Percentiles rank a stretch among this genome's conserved stretches.
phyloP scores from a whole-genome alignment of 1,139 yeast genomes.

The Saccharomyces hybrid region DNA sequence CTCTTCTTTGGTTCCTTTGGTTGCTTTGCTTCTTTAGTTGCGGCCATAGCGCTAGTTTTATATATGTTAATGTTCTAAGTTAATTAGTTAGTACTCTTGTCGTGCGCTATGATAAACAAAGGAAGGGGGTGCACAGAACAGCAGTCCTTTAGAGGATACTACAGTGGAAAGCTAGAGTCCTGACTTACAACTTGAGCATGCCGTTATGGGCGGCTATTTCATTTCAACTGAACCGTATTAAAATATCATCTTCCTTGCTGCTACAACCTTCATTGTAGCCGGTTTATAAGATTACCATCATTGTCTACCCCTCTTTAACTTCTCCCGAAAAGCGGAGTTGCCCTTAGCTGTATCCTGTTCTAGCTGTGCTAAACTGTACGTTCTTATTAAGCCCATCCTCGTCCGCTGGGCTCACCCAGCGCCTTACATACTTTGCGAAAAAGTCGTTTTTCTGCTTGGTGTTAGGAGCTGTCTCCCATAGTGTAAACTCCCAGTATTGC shows the following conservation, averaged over 20 bases:
- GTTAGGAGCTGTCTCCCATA: background rate
- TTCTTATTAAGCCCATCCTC: background rate
- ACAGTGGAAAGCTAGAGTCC: background rate
- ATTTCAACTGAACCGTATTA: background rate
- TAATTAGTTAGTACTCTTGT: background rate
- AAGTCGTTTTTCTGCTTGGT: background rate
- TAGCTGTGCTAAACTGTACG: background rate
- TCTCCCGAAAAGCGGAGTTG: background rate
- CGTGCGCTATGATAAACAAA: background rate
- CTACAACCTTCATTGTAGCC: background rate
- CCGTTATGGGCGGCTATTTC: background rate
- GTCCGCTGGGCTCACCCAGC: background rate
- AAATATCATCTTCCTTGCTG: background rate
- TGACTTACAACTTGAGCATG: background rate
- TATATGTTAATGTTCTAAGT: background rate
- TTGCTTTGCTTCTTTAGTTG: constrained; percentile 28
- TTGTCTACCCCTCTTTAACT: background rate
- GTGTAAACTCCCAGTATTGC: background rate
- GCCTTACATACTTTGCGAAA: background rate
- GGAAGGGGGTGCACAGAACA: background rate
- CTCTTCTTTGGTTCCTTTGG: constrained; percentile 26
- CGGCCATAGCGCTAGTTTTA: constrained; percentile 31
- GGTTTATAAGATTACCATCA: background rate
- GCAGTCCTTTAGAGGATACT: background rate
- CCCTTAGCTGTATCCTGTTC: background rate